phyloP scores from a whole-genome alignment of 495 filamentous ascomycete species.

The Aspergillus campestris region DNA sequence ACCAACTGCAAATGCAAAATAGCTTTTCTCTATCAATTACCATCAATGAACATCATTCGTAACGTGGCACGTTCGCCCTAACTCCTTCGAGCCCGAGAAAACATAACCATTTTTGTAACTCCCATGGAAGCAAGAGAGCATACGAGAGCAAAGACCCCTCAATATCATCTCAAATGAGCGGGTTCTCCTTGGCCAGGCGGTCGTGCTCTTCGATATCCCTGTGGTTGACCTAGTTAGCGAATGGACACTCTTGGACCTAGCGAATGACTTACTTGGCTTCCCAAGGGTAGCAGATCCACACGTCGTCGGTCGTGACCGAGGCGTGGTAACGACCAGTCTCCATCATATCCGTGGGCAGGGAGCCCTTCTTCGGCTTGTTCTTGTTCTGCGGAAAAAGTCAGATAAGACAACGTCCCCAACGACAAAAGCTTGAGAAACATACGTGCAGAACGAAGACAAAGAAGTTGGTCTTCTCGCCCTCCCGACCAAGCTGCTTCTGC shows the following conservation, averaged over 20 bases:
- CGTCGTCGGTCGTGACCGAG: slow-evolving; percentile 77
- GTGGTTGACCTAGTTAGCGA: slow-evolving; percentile 10
- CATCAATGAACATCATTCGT: slow-evolving; percentile 26
- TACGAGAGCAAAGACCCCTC: not conserved
- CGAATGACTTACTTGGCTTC: slow-evolving; percentile 62
- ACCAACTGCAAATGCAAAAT: not conserved
- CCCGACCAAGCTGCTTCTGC: slow-evolving; percentile 57
- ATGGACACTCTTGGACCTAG: not conserved
- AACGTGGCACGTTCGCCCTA: slow-evolving; percentile 10
- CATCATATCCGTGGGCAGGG: slow-evolving; percentile 73
- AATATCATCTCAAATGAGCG: slow-evolving; percentile 19
- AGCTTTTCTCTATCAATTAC: slow-evolving; percentile 17
- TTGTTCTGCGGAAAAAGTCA: slow-evolving; percentile 61
- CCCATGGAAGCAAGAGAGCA: slow-evolving; percentile 2
- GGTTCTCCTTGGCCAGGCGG: slow-evolving; percentile 50
- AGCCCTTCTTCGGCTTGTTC: slow-evolving; percentile 89
- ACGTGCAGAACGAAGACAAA: slow-evolving; percentile 93
- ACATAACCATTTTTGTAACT: slow-evolving; percentile 4
- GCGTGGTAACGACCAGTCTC: slow-evolving; percentile 70
- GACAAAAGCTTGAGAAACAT: too few relatives aligned
- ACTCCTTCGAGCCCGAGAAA: slow-evolving; percentile 1
- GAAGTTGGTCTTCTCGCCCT: slow-evolving; percentile 72
- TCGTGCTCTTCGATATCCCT: slow-evolving; percentile 94
- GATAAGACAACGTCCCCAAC: too few relatives aligned
- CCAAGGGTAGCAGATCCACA: slow-evolving; percentile 99